Base-by-base conservation (phyloP, 2,329 filamentous ascomycete species). In the Akanthomyces muscarius region DNA sequence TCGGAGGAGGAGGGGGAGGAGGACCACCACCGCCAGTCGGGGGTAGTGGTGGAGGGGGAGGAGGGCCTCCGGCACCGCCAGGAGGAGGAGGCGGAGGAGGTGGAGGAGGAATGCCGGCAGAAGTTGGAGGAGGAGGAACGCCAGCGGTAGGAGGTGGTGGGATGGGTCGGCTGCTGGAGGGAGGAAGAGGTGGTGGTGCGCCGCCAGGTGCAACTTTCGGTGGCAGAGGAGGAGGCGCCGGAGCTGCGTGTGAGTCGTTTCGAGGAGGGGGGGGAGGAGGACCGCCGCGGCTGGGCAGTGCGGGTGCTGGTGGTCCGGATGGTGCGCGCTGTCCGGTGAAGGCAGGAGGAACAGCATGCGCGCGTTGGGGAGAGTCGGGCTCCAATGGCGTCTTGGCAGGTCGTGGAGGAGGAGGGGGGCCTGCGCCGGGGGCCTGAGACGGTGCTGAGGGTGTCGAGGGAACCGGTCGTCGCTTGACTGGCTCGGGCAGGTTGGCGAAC, bases 321-420 rank as follows among this genome's bases (percentile, higher is more conserved):
- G 90, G 88, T n/a, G 81, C 80, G 50, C 85, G 85, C 69, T 88
- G 86, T 52, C 89, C 89, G 55, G 83, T 72, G 70, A 96, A 96
- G 3, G 91, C 86, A 7, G 93, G 92, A 62, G 93, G 92, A 6
- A 96, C 91, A 41, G 84, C 86, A 70, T 91, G 92, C 67, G 81
- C 89, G 60, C 84, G 81, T 5, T 72, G 68, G 23, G 80, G 75
- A 53, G 82, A 80, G 62, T 85, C 82, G 14, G 80, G 78, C 30
- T 92, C 89, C 47, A 91, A 78, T 1, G 89, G 83, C 8, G 86
- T 87, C 74, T 92, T 91, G 4, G 87, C 83, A 13, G 89, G 89
- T 62, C 75, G 68, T 8, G 74, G 74, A 16, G 75, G 75, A 30
- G 75, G 75, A 6, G 75, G 73, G 5, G 74, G 74, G 8, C 72